phyloP scores from a whole-genome alignment of 352 stramenopile species.

The Halophytophthora polymorphica region DNA sequence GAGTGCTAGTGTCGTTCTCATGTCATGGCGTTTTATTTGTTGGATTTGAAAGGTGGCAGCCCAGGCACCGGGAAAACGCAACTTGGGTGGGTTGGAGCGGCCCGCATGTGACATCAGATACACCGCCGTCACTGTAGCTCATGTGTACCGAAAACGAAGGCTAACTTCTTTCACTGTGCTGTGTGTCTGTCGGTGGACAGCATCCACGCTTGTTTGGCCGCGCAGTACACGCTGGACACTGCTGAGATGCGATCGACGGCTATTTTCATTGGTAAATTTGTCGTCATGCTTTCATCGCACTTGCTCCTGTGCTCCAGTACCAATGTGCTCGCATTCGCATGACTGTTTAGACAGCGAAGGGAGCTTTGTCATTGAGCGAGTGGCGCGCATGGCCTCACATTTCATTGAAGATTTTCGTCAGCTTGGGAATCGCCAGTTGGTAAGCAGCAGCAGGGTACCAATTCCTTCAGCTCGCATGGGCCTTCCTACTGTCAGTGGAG shows the following conservation, averaged over 20 bases:
- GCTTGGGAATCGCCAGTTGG: constrained; percentile 22
- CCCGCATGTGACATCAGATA: background rate
- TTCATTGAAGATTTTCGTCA: constrained; percentile 74
- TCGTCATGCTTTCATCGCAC: background rate
- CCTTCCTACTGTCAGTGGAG: background rate
- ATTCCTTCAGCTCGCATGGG: constrained; percentile 9
- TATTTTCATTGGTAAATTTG: constrained; percentile 63
- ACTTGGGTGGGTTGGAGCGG: constrained; percentile 38
- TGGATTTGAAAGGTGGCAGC: constrained; percentile 39
- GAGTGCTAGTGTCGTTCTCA: background rate
- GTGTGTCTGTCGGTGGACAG: constrained; percentile 18
- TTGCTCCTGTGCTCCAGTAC: background rate
- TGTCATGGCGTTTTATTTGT: background rate
- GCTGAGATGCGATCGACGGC: constrained; percentile 18
- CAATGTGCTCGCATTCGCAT: background rate
- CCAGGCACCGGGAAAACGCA: constrained; percentile 80
- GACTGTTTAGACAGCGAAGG: constrained; percentile 83
- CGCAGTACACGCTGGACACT: constrained; percentile 32
- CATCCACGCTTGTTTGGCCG: constrained; percentile 65
- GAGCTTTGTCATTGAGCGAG: constrained; percentile 88
- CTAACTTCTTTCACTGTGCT: background rate
- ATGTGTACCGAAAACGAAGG: background rate
- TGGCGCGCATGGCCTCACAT: constrained; percentile 75
- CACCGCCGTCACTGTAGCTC: background rate
- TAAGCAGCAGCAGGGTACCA: constrained; percentile 18